A percentile compares a stretch with the other conserved stretches of the same genome.
Evolutionary conservation across 495 filamentous ascomycete species (phyloP).

Genomic region (Xanthoparmelia taractica): DNA sequence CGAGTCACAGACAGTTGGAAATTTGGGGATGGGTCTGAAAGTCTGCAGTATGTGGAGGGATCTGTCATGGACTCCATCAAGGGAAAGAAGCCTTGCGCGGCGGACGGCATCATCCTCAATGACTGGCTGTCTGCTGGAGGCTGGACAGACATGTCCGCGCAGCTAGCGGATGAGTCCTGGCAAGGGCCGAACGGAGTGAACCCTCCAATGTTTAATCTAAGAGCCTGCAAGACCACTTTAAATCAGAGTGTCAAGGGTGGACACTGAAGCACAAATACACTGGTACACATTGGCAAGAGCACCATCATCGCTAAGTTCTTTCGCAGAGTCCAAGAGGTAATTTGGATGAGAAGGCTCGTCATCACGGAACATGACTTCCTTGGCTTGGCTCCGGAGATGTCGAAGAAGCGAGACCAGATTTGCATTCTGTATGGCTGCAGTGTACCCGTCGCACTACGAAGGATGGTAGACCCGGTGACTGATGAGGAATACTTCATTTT

Average conservation of each 20-base stretch:
- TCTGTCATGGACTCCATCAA: constrained; percentile 3
- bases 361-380: constrained; percentile 1
- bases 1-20: constrained; percentile 14
- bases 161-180: constrained; percentile 23
- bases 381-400: background rate
- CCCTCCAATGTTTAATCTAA: constrained; percentile 5
- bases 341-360: constrained; percentile 31
- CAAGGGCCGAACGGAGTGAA: constrained; percentile 15
- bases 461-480: background rate
- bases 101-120: constrained; percentile 3
- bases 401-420: constrained; percentile 28
- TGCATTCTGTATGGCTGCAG: constrained; percentile 40
- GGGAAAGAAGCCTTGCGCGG: constrained; percentile 1
- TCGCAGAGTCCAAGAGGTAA: constrained; percentile 25
- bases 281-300: constrained; percentile 4
- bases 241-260: constrained; percentile 3
- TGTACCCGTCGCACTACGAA: constrained; percentile 37
- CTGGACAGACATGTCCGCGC: constrained; percentile 1
- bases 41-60: constrained; percentile 4
- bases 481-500: constrained; percentile 20
- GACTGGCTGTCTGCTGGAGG: constrained; percentile 3
- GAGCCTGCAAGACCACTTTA: constrained; percentile 3
- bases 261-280: constrained; percentile 1
- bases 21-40: constrained; percentile 15
- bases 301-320: constrained; percentile 25